These are phyloP conservation scores for Pelargonium myrrhifolium DNA, from an alignment of 441 rosid genomes.

Conservation along the genomic window DNA sequence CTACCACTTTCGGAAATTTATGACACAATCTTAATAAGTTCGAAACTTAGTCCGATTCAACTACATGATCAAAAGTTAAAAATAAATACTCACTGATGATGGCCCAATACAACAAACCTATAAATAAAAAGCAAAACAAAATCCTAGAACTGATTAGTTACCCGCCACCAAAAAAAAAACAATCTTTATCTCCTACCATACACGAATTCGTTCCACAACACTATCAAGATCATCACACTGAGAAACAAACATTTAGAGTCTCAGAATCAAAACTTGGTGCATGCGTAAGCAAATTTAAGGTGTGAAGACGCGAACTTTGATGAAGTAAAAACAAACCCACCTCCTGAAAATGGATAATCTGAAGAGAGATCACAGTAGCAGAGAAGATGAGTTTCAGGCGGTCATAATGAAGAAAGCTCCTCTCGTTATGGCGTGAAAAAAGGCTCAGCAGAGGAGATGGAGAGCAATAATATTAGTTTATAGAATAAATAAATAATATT, in stretches of 20 bases:
- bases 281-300: neutral
- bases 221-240: neutral
- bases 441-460: no score
- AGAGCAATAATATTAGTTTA: no score
- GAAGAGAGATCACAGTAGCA: neutral
- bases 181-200: neutral
- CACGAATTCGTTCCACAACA: neutral
- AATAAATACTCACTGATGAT: neutral
- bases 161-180: neutral
- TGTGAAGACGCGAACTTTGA: neutral
- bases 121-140: neutral
- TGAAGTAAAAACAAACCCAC: constrained; percentile 1
- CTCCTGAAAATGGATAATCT: neutral
- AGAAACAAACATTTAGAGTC: neutral
- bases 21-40: neutral
- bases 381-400: constrained; percentile 1
- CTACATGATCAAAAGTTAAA: neutral
- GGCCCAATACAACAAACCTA: neutral
- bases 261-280: neutral
- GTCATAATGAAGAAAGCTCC: no score
- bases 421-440: no score
- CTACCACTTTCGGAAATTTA: neutral
- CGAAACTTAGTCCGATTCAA: neutral
- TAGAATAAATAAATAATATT: no score
- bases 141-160: neutral